phyloP scores from a whole-genome alignment of 768 basidiomycete genomes.

The Hericium rajendrae region DNA sequence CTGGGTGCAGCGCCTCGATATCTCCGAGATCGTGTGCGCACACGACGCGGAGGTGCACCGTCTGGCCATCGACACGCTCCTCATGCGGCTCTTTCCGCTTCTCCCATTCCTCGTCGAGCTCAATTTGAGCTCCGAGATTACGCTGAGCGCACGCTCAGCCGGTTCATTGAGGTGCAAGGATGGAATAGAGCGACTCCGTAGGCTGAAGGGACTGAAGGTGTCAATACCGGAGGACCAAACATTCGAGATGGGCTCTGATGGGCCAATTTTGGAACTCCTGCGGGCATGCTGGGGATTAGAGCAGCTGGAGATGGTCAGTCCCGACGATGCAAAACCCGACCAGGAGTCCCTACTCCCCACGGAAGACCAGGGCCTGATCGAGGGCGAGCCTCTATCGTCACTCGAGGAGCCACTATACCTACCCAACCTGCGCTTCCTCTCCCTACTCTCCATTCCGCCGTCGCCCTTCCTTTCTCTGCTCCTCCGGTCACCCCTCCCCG shows the following conservation, averaged over 20 bases:
- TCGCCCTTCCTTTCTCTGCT: conserved; percentile 56
- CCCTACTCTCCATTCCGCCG: conserved; percentile 55
- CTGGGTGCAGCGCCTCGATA: conserved; percentile 72
- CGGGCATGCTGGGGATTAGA: conserved; percentile 6
- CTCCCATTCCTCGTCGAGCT: conserved; percentile 17
- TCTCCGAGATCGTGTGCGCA: conserved; percentile 36
- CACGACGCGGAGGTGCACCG: conserved; percentile 33
- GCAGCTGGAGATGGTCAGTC: conserved; percentile 11
- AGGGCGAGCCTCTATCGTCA: conserved; percentile 18
- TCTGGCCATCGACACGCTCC: conserved; percentile 49
- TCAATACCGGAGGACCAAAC: conserved; percentile 7
- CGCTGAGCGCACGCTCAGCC: conserved; percentile 8
- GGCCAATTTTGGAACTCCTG: conserved; percentile 4
- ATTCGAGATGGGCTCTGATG: neutral
- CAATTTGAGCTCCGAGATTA: conserved; percentile 5
- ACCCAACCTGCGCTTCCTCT: conserved; percentile 46
- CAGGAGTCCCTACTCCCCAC: conserved; percentile 1
- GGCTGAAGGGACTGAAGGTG: conserved; percentile 9
- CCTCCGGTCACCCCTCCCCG: conserved; percentile 49
- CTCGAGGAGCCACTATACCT: conserved; percentile 39
- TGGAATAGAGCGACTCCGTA: conserved; percentile 6
- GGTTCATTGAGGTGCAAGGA: conserved; percentile 7
- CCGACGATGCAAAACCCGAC: conserved; percentile 4
- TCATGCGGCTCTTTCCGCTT: conserved; percentile 57
- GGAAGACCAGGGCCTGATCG: neutral